These are phyloP conservation scores for Phaseolus lunatus DNA, from an alignment of 306 rosid genomes.

Conservation along the genomic window DNA sequence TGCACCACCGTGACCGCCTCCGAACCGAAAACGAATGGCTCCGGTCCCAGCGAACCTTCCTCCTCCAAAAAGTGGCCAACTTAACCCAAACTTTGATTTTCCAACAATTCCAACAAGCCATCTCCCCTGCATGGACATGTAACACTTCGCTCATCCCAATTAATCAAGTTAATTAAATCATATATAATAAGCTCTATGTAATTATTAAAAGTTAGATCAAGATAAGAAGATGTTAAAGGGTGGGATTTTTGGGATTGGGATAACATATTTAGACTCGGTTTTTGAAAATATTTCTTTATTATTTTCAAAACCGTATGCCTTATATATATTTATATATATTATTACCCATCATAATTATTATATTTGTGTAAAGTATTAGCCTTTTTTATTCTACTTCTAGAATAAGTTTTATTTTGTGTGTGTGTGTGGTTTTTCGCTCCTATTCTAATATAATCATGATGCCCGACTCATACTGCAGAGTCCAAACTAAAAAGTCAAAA, in stretches of 20 bases:
- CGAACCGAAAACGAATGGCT: conserved; percentile 74
- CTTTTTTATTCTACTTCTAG: conserved; percentile 18
- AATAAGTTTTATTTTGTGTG: conserved; percentile 8
- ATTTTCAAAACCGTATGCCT: conserved; percentile 49
- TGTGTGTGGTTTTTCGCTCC: no score
- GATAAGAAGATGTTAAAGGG: conserved; percentile 25
- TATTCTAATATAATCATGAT: background rate
- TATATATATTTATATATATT: no score
- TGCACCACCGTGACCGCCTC: conserved; percentile 55
- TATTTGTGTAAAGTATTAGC: conserved; percentile 47
- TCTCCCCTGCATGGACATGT: conserved; percentile 68
- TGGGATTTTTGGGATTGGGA: conserved; percentile 32
- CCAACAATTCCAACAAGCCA: conserved; percentile 67
- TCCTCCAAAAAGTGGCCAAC: conserved; percentile 58
- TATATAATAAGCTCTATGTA: conserved; percentile 42
- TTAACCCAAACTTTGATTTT: conserved; percentile 61
- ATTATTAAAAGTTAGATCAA: conserved; percentile 53
- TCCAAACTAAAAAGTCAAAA: background rate
- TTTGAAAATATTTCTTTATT: conserved; percentile 54
- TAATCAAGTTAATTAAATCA: conserved; percentile 47
- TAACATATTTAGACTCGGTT: conserved; percentile 34
- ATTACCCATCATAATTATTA: conserved; percentile 14
- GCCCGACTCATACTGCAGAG: background rate
- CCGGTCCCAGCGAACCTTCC: conserved; percentile 61
- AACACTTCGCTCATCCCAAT: conserved; percentile 45